Evolutionary conservation across 2,329 filamentous ascomycete genomes (phyloP), one percentile per base, ranked within the genome.

Genomic region (Scopulariopsis brevicaulis): DNA sequence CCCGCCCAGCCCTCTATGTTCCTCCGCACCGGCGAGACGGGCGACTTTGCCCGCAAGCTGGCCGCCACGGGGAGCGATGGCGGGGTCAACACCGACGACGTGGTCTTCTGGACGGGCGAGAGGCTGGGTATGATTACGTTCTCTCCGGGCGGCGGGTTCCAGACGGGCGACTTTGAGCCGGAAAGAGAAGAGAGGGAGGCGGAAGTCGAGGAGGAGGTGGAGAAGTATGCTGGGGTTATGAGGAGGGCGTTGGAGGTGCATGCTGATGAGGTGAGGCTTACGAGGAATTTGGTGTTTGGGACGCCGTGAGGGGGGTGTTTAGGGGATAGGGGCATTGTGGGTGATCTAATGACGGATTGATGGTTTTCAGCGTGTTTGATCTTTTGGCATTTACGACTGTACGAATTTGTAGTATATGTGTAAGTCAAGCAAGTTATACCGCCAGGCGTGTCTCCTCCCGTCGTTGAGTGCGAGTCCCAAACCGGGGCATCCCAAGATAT

Each of bases 81-180:
- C 64, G 67, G 12, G 50, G 54, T 12, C 59, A 65, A 81, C 63
- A 69, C 81, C 55, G 84, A 90, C 65, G 86, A 93, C 64, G 71
- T 96, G 14, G 70, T 96, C 4, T 77, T 96, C 53, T 96, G 91
- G 91, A 96, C 91, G 0, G 92, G 90, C 20, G 90, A 96, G 59
- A 85, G 85, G 62, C 74, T 96, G 53, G 92, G 90, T 0, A 75
- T 94, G 59, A 70, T 95, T 22, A 77, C 73, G 58, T 89, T 89
- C 66, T 82, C 83, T 1, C 71, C 75, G 46, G 66, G 70, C 65
- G 70, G 77, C 4, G 74, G 77, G 1, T 82, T 79, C 62, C 69
- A 67, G 8, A 67, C 75, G 1, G 74, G 77, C 8, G 78, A 79
- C 55, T 84, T 84, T 64, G 77, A 80, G 58, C 18, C 40, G 15